These are phyloP conservation scores for Flaveria trinervia DNA, from an alignment of 129 eudicot genomes.

Conservation along the genomic window DNA sequence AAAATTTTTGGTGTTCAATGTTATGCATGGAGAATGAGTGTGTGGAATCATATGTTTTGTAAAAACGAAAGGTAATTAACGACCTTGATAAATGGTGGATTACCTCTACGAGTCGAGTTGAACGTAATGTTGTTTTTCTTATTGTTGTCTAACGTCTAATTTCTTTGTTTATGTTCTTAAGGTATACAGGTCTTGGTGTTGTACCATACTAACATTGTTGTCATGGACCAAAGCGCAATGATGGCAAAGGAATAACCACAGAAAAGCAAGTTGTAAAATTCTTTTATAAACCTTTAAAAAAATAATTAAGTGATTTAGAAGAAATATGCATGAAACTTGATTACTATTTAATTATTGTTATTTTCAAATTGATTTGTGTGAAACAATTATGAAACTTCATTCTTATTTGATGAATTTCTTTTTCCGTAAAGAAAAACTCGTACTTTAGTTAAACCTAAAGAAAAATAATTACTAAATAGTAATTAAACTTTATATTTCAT, in stretches of 20 bases:
- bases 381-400: too few species aligned
- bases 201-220: background rate
- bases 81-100: background rate
- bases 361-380: too few species aligned
- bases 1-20: constrained; percentile 9
- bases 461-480: too few species aligned
- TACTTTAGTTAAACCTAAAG: too few species aligned
- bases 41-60: background rate
- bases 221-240: background rate
- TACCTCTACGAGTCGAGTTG: background rate
- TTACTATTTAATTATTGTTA: too few species aligned
- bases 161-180: background rate
- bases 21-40: background rate
- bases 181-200: background rate
- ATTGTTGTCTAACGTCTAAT: background rate
- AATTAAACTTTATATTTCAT: too few species aligned
- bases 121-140: background rate
- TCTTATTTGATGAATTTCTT: too few species aligned
- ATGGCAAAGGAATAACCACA: background rate
- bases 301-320: too few species aligned
- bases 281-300: too few species aligned
- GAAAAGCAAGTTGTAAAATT: too few species aligned
- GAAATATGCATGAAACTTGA: too few species aligned
- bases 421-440: too few species aligned
- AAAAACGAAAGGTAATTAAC: background rate